Evolutionary conservation across 768 basidiomycete species (phyloP), one percentile per base, ranked within the genome.

Genomic region (Xerocomus brunneocitrinus): DNA sequence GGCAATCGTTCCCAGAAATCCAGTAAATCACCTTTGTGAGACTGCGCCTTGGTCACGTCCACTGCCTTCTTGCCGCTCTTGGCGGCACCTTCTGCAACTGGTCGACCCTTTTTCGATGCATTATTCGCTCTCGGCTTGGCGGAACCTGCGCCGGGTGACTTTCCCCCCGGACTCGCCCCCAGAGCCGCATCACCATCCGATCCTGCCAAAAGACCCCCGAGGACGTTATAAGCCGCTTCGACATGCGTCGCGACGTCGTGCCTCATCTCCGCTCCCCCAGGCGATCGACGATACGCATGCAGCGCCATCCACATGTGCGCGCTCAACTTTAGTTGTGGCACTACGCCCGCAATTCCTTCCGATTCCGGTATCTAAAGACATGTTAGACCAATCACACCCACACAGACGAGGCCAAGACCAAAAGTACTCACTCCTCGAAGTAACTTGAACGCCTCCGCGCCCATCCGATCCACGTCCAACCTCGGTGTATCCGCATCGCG

Each of bases 221-320:
- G 74, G 28, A 80, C 64, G 32, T 57, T 66, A 57, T 78, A 82
- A 0, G 82, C 86, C 13, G 77, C 70, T 10, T 79, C 80, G 1
- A 80, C 73, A 45, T 83, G 81, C n/a, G 70, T 62, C 8, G 77
- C 68, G 39, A 89, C 75, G 2, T 76, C 61, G 0, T 67, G 52
- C 50, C 71, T 74, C 62, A 81, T 77, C 24, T 78, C 68, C 13
- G 46, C 43, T 10, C 62, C 64, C 1, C 68, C 55, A 50, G 79
- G 74, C 8, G 66, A 71, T 5, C 71, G 73, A 13, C 81, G 79
- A 67, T 93, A 89, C 0, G 81, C 77, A 61, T 89, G 84, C 19
- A 94, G 70, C 0, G 85, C 82, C 42, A 82, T 70, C 83, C 85
- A 88, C 25, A 94, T 73, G 60, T 87, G 81, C 0, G 77, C 73